Evolutionary conservation across 495 filamentous ascomycete species (phyloP), one percentile per base, ranked within the genome.

Genomic region (Chaetomium tenue): DNA sequence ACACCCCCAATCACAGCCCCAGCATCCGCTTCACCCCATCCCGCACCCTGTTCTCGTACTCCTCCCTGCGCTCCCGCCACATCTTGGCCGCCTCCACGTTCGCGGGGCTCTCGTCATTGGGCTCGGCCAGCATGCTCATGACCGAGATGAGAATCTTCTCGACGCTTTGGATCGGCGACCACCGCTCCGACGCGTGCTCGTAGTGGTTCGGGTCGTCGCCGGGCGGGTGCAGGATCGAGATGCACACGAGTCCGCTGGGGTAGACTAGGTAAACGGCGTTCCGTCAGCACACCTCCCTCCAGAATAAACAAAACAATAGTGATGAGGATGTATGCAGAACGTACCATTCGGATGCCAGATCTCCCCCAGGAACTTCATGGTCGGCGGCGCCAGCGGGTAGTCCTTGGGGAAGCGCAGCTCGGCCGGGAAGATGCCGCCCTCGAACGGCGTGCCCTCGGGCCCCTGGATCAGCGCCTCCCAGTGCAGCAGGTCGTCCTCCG

Each of bases 121-220:
- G 94, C 79, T 97, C 94, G 2, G 93, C 92, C 61, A 99, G 82
- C 94, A 99, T 98, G 72, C 91, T 96, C 92, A 99, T 99, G 52
- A 99, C 94, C 1, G 86, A 89, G 60, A 98, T 92, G 65, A 99
- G 79, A 61, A 99, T 99, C 85, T 97, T 98, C 83, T 98, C 95
- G 67, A 97, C 92, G 63, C 88, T 91, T 79, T 98, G 94, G 51
- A 99, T 97, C 48, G 94, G 94, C 48, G 87, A 89, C 94, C 94
- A 99, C 55, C 94, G 84, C 81, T 99, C 94, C 22, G 87, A 89
- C 25, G 95, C 95, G 69, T 93, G 90, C 78, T 99, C 94, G 81
- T 99, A 99, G 76, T 98, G 95, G 76, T 96, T 96, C 66, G 94
- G 93, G 77, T 99, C 94, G 74, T 99, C 95, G 67, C 92, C 93